Percentiles rank a stretch among this genome's conserved stretches.
These are phyloP conservation scores for Osmanthus fragrans DNA, from an alignment of 257 asterid genomes.

Conservation along the genomic window DNA sequence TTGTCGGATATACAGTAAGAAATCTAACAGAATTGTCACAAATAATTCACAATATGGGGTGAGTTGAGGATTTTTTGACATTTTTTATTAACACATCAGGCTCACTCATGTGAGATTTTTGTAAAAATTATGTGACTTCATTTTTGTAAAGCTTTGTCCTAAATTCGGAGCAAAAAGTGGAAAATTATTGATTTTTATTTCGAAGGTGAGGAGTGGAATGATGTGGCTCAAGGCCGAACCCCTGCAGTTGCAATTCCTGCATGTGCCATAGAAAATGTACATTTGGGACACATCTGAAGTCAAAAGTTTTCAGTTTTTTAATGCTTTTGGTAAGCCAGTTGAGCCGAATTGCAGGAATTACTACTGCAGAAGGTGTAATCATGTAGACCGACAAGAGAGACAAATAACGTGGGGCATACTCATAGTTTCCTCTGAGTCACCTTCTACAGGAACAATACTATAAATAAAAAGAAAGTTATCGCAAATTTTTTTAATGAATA, in stretches of 20 bases:
- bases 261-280: background rate
- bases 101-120: too few species aligned
- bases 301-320: background rate
- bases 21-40: too few species aligned
- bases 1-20: too few species aligned
- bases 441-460: too few species aligned
- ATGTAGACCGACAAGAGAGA: background rate
- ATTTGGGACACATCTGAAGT: too few species aligned
- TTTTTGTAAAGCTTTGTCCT: too few species aligned
- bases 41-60: too few species aligned
- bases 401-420: background rate
- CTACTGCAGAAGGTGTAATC: background rate
- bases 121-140: too few species aligned
- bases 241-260: constrained; percentile 8
- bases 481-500: too few species aligned
- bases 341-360: background rate
- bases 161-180: background rate
- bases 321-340: background rate
- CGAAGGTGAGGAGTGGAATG: constrained; percentile 6
- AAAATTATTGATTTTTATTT: constrained; percentile 20
- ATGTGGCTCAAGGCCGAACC: background rate
- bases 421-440: background rate
- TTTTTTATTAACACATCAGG: too few species aligned
- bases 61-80: too few species aligned
- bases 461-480: too few species aligned